Evolutionary conservation across 2,329 filamentous ascomycete species (phyloP).

Genomic region (Cordyceps fumosorosea): DNA sequence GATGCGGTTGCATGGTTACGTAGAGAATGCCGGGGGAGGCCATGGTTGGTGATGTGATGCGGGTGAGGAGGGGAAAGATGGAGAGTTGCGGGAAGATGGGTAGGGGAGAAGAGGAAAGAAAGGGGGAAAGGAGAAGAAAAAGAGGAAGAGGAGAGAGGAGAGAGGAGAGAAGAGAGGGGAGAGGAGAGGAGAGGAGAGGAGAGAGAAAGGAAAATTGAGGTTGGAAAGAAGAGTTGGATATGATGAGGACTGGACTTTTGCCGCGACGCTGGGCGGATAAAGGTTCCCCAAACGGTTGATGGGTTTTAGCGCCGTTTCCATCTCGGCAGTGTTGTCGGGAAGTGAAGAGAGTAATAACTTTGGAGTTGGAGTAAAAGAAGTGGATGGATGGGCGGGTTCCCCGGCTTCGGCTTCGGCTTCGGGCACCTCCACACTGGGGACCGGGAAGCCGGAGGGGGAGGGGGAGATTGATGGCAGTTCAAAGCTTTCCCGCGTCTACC

Average conservation of each 20-base stretch:
- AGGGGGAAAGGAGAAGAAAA: neutral
- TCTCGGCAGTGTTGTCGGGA: slow-evolving; percentile 7
- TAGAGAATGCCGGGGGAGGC: slow-evolving; percentile 63
- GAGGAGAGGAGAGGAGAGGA: too few relatives aligned
- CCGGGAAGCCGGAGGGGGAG: too few relatives aligned
- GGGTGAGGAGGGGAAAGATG: neutral
- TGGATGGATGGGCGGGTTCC: too few relatives aligned
- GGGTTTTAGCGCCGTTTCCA: neutral
- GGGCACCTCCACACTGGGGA: too few relatives aligned
- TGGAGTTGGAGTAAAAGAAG: too few relatives aligned
- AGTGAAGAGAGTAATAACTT: neutral
- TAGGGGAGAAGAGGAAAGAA: neutral
- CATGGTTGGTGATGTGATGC: neutral
- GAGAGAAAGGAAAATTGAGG: neutral
- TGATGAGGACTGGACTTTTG: neutral
- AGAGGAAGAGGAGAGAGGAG: neutral
- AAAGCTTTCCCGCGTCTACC: too few relatives aligned
- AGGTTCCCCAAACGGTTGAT: neutral
- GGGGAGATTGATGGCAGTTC: too few relatives aligned
- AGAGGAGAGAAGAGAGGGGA: neutral
- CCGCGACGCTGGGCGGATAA: neutral
- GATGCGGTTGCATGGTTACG: slow-evolving; percentile 77
- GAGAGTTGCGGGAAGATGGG: neutral
- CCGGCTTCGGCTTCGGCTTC: too few relatives aligned
- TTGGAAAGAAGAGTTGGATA: neutral